Evolutionary conservation across 495 filamentous ascomycete genomes (phyloP).

Genomic region (Pyronema omphalodes): DNA sequence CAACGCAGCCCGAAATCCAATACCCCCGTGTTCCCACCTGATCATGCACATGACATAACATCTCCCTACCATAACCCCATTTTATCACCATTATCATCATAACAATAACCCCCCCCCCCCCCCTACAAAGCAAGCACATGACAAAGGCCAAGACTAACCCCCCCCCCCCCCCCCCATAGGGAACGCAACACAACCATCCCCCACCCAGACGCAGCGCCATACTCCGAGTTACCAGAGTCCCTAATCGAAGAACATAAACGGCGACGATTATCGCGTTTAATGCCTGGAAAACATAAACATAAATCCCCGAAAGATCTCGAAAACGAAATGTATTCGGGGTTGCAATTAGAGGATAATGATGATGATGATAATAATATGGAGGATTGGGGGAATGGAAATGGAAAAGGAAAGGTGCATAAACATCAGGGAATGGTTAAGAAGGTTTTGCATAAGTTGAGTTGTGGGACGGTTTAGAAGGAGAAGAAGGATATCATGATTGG

Average conservation of each 20-base stretch:
- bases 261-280: neutral
- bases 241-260: neutral
- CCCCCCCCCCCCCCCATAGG: neutral
- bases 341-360: neutral
- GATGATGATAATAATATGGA: neutral
- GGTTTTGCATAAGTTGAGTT: constrained; percentile 15
- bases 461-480: constrained; percentile 9
- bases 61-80: no score
- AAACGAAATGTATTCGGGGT: neutral
- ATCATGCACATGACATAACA: no score
- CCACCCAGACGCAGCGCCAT: constrained; percentile 9
- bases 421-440: constrained; percentile 11
- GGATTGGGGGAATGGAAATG: neutral
- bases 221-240: constrained; percentile 6
- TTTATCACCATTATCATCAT: no score
- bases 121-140: neutral
- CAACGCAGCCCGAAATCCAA: no score
- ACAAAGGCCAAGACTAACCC: neutral
- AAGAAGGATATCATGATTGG: no score
- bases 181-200: constrained; percentile 15
- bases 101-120: neutral
- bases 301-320: neutral
- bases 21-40: no score
- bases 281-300: neutral
- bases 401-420: constrained; percentile 5